Base-by-base conservation (phyloP, 2,329 filamentous ascomycete genomes). In the Paraphaeosphaeria minitans region DNA sequence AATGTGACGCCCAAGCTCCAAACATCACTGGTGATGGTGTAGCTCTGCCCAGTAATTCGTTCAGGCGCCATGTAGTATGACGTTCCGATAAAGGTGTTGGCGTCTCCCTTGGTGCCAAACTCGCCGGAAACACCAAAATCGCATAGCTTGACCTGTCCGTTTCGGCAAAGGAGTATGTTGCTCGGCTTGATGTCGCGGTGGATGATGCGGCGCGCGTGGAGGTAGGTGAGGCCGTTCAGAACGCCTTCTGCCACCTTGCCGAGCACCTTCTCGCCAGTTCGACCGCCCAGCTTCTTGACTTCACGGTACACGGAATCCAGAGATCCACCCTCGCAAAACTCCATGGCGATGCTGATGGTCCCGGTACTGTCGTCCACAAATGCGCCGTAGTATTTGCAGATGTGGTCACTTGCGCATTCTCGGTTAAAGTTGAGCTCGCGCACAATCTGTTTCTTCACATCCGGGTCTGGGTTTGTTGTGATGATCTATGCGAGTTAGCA, bases 41-140 rank as follows among this genome's bases (percentile, higher is more conserved):
- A 99, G 51, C 90, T 94, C 80, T 98, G 92, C 58, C 95, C 95
- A 1, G 95, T 97, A 76, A 99, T 99, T 53, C 95, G 90, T 78
- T 99, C 95, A 0, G 95, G 95, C 4, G 95, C 95, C 95, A 99
- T 99, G 82, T 99, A 99, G 77, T 98, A 99, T 61, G 92, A 96
- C 13, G 95, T 99, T 63, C 95, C 95, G 74, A 99, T 99, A 73
- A 99, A 99, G 0, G 95, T 99, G 77, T 98, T 97, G 65, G 95
- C 95, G 75, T 98, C 95, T 55, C 95, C 95, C 78, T 99, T 98
- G 51, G 95, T 99, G 65, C 95, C 96, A 74, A 98, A 98, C 77
- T 98, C 95, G 66, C 95, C 95, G 59, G 91, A 96, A 49, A 99
- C 95, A 68, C 95, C 95, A 75, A 99, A 99, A 80, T 99, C 95